Conservation (phyloP, 1,139 yeast genomes). For the Tardiomyces digboiensis region DNA sequence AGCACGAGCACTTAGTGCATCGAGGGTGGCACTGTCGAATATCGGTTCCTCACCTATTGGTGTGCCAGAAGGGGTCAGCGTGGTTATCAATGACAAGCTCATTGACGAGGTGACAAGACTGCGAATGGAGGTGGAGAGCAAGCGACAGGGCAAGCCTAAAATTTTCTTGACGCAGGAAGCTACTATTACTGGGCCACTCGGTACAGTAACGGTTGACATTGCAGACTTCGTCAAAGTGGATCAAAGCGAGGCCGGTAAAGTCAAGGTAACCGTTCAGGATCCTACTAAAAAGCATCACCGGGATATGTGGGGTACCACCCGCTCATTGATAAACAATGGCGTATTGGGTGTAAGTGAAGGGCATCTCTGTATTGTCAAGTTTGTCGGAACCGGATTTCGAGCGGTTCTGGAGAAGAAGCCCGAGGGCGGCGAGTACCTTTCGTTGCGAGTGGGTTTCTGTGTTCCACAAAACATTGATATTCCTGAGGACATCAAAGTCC, state of each 20-base stretch:
- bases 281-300: conserved; percentile 58
- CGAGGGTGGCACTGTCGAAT: conserved; percentile 30
- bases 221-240: conserved; percentile 60
- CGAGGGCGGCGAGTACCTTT: conserved; percentile 50
- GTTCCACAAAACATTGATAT: conserved; percentile 51
- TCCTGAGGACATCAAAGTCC: conserved; percentile 67
- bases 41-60: conserved; percentile 54
- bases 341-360: conserved; percentile 89
- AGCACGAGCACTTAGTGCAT: neutral
- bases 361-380: conserved; percentile 75
- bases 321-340: conserved; percentile 70
- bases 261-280: conserved; percentile 49
- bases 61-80: conserved; percentile 42
- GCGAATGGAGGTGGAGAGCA: conserved; percentile 19
- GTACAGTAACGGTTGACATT: conserved; percentile 49
- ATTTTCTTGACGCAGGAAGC: conserved; percentile 52
- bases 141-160: conserved; percentile 53
- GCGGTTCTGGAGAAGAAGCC: conserved; percentile 46
- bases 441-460: conserved; percentile 80
- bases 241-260: conserved; percentile 23
- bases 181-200: conserved; percentile 75
- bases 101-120: conserved; percentile 41
- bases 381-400: conserved; percentile 97
- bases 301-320: conserved; percentile 92
- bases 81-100: conserved; percentile 27